Evolutionary conservation across 202 grass and related monocot species (phyloP).

Genomic region (Dendrocalamus latiflorus): DNA sequence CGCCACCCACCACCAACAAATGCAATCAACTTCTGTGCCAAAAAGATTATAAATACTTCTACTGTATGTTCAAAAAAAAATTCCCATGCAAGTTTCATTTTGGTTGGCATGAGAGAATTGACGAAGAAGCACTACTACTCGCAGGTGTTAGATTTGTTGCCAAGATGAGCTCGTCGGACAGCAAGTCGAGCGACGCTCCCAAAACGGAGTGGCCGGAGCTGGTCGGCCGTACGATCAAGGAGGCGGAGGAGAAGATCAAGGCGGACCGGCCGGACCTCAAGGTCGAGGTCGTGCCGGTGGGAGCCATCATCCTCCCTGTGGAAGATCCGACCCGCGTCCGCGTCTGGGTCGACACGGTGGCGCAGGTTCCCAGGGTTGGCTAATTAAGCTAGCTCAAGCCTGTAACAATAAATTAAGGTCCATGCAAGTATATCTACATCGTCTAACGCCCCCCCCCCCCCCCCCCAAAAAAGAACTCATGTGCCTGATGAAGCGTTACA

Average conservation of each 20-base stretch:
- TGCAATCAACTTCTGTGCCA: no score
- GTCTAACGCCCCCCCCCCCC: no score
- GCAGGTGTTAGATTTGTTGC: no score
- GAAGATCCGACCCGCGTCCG: conserved; percentile 7
- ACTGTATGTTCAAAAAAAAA: no score
- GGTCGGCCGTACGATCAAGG: conserved; percentile 5
- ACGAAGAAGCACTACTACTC: no score
- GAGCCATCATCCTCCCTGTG: no score
- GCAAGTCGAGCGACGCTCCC: background rate
- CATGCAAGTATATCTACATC: background rate
- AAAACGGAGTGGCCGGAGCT: conserved; percentile 36
- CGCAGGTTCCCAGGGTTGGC: conserved; percentile 2
- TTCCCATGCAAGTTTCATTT: no score
- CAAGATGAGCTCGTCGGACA: no score
- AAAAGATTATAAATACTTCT: no score
- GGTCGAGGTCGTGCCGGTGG: background rate
- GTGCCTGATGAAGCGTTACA: background rate
- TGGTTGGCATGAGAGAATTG: no score
- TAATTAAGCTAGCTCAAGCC: background rate
- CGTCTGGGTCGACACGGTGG: conserved; percentile 31
- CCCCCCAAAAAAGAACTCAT: no score
- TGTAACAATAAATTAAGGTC: background rate
- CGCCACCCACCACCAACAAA: no score
- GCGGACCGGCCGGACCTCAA: conserved; percentile 21
- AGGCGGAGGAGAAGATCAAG: conserved; percentile 26